Base-by-base conservation (phyloP, 2,329 filamentous ascomycete genomes). In the Penicillium sp. region DNA sequence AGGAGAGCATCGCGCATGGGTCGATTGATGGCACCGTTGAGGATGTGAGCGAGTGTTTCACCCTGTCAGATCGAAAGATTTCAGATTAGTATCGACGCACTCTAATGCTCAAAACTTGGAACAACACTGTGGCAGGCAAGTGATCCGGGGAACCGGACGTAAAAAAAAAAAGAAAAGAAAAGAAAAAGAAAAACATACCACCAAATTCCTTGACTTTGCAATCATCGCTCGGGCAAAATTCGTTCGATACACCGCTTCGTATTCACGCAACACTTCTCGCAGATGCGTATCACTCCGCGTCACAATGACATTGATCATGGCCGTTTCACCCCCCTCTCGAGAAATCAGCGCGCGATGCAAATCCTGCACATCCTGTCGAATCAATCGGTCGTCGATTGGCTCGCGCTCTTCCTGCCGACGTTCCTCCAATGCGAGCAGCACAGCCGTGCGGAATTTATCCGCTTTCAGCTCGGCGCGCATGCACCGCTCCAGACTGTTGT, bases 21-120 rank as follows among this genome's bases (percentile, higher is more conserved):
- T 50, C 87, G 87, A 73, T 97, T 97, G 73, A 97, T 95, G 48
- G 95, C 84, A 61, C 93, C 93, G 71, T 97, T 96, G 63, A 98
- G 84, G 59, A 97, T 88, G 69, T 97, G 93, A 0, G 90, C 88
- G 34, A 97, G 82, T 18, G 95, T 83, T 73, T 98, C 93, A 55
- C 93, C 93, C 90, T 96, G 33, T 3, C 4, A 4, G 18, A 12
- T 7, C 18, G 7, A n/a, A 13, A 8, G 11, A n/a, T 6, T 11
- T 7, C 29, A 32, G 29, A 5, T 32, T 32, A 32, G 29, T 11
- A 11, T 32, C 29, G 8, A 32, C 11, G 3, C 3, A 32, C 3
- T 32, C 29, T 18, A 3, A 18, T 18, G 18, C 18, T 18, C 18
- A 18, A 18, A 18, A 18, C 18, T 18, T 18, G 18, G 18, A 18